Conservation (phyloP, 345 rosid species). For the Sapria himalayana region DNA sequence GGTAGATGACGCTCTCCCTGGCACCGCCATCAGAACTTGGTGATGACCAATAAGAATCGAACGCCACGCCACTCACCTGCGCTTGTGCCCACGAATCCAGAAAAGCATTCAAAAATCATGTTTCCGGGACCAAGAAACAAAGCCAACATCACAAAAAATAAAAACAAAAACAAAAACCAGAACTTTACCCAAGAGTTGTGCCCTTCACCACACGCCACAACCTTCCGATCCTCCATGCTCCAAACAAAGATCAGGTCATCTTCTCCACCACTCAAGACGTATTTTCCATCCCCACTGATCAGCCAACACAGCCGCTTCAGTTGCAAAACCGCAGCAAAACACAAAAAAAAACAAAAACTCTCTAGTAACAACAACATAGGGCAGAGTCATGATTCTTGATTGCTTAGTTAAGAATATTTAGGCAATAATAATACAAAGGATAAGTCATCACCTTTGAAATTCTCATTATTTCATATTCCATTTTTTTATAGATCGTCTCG, state of each 20-base stretch:
- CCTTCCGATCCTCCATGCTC: constrained; percentile 98
- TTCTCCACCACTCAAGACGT: constrained; percentile 94
- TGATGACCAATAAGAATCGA: constrained; percentile 87
- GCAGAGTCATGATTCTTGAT: too few relatives aligned
- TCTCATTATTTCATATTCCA: too few relatives aligned
- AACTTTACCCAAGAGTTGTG: constrained; percentile 95
- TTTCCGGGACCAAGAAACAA: constrained; percentile 10
- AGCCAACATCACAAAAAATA: constrained; percentile 4
- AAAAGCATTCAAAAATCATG: constrained; percentile 15
- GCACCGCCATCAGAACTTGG: constrained; percentile 80
- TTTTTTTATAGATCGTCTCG: too few relatives aligned
- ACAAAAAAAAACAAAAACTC: too few relatives aligned
- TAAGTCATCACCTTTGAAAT: too few relatives aligned
- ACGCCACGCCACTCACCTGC: constrained; percentile 99
- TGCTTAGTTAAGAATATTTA: too few relatives aligned
- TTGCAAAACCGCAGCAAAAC: too few relatives aligned
- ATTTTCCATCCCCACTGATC: constrained; percentile 89
- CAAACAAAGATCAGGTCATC: constrained; percentile 98
- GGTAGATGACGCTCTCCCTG: constrained; percentile 70
- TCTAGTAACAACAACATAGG: too few relatives aligned
- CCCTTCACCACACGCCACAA: constrained; percentile 99
- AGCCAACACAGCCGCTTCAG: too few relatives aligned
- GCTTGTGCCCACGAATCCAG: too few relatives aligned
- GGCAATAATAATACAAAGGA: too few relatives aligned
- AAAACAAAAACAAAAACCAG: constrained; percentile 4